Evolutionary conservation across 441 rosid species (phyloP), one percentile per base, ranked within the genome.

Genomic region (Croton setiger): DNA sequence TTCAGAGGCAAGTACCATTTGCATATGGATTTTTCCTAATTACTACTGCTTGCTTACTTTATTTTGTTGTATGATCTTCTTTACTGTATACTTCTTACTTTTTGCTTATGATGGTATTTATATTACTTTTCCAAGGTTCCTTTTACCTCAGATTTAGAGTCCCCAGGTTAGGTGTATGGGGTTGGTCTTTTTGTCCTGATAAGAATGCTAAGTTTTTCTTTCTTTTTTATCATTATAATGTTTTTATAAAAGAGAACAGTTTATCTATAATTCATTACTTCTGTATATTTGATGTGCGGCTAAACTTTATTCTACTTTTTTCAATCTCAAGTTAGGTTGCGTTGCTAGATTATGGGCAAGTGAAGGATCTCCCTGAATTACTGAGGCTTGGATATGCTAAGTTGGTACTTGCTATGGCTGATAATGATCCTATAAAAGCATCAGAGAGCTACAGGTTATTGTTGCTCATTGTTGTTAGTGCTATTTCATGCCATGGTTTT

Each of bases 321-420:
- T 76, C 69, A 74, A 15, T 49, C 37, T 70, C 11, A 80, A 69
- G 60, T 64, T 79, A 95, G 99, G 99, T 95, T 77, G 96, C 92
- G 23, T 79, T 95, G 82, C 80, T 95, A 65, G 98, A 95, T 79
- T 95, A 90, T 75, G 98, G 98, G 63, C 99, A 92, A 86, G 99
- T 89, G 81, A 95, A 95, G 85, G 97, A 95, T 85, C 96, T 89
- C 51, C 92, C 97, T 52, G 83, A 92, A 43, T 77, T 82, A 37
- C 76, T 92, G 79, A 84, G 95, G 84, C 91, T 90, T 77, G 95
- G 92, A 66, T 90, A 85, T 81, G 99, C 97, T 43, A 87, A 84
- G 78, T 82, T 95, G 80, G 83, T 92, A 76, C 82, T 95, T 75
- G 98, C 96, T 58, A 88, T 95, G 69, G 93, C 96, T 60, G 90